phyloP scores from a whole-genome alignment of 306 rosid genomes.

The Citrullus colocynthis region DNA sequence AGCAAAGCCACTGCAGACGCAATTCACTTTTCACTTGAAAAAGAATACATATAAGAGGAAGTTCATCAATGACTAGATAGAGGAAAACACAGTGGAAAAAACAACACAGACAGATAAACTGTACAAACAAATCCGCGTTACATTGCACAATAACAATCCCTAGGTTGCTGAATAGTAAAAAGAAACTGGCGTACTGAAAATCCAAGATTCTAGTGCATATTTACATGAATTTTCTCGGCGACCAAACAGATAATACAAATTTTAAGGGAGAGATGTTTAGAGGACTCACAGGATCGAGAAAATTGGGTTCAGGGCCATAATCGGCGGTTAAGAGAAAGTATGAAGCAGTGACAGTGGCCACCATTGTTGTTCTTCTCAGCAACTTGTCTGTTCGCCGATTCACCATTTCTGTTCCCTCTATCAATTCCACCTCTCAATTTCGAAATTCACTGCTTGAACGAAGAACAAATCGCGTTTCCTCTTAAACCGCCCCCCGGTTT shows the following conservation, averaged over 20 bases:
- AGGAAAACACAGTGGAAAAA: not conserved
- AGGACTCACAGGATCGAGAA: constrained; percentile 63
- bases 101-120: not conserved
- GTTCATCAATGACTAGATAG: not conserved
- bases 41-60: not conserved
- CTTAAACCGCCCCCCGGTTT: too few species aligned
- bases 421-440: not conserved
- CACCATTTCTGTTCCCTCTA: constrained; percentile 11
- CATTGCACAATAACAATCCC: not conserved
- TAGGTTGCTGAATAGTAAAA: not conserved
- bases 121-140: not conserved
- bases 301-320: constrained; percentile 73
- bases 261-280: not conserved
- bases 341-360: constrained; percentile 59
- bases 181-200: not conserved
- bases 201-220: not conserved
- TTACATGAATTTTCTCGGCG: not conserved
- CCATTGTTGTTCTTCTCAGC: constrained; percentile 56
- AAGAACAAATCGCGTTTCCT: not conserved
- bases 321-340: constrained; percentile 90
- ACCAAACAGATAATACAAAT: not conserved
- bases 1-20: not conserved
- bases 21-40: not conserved
- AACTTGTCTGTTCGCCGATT: constrained; percentile 50
- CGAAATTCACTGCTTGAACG: not conserved